Conservation (phyloP, 2,329 filamentous ascomycete species). For the Cytospora leucostoma region DNA sequence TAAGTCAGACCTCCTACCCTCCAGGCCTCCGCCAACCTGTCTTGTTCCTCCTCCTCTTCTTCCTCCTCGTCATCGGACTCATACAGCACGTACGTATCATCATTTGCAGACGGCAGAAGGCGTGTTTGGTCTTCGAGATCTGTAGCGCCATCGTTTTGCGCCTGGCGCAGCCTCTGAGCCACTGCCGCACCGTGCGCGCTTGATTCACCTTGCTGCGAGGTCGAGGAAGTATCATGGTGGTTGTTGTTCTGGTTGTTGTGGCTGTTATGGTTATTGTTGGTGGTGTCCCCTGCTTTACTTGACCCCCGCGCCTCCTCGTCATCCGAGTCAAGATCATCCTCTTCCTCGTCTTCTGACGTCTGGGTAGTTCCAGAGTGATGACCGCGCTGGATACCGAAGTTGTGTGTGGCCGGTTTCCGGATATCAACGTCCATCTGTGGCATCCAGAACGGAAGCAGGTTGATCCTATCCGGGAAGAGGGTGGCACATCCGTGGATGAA, state of each 20-base stretch:
- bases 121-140: conserved; percentile 87
- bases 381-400: conserved; percentile 86
- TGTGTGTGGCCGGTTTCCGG: conserved; percentile 83
- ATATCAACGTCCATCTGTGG: conserved; percentile 99
- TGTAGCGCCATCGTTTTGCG: conserved; percentile 39
- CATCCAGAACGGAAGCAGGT: conserved; percentile 94
- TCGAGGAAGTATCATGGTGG: conserved; percentile 24
- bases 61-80: conserved; percentile 81
- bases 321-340: conserved; percentile 69
- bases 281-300: conserved; percentile 6
- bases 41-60: conserved; percentile 74
- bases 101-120: conserved; percentile 46
- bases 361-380: conserved; percentile 75
- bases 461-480: conserved; percentile 82
- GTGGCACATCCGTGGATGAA: conserved; percentile 95
- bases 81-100: conserved; percentile 82
- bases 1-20: conserved; percentile 77
- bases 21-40: conserved; percentile 76
- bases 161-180: conserved; percentile 34
- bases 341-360: conserved; percentile 75
- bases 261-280: conserved; percentile 5
- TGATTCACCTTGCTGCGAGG: conserved; percentile 37
- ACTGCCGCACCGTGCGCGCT: conserved; percentile 39
- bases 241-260: no score
- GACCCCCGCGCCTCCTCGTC: conserved; percentile 53